These are phyloP conservation scores for Mycena pura DNA, from an alignment of 768 basidiomycete genomes.

Conservation along the genomic window DNA sequence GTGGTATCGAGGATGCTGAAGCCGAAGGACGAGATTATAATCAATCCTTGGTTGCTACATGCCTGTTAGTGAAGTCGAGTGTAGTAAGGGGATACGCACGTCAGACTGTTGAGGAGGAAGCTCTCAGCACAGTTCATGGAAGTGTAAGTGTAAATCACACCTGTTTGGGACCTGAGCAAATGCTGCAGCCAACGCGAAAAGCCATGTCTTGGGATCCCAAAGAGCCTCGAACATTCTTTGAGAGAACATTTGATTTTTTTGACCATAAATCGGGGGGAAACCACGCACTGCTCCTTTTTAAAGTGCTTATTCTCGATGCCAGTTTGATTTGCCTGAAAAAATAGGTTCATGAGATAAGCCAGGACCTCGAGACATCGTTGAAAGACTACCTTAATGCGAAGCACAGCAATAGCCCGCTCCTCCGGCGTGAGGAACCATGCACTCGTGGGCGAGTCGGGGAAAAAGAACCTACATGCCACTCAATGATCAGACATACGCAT, in stretches of 20 bases:
- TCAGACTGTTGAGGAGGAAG: neutral
- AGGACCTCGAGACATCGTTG: neutral
- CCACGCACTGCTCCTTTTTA: conserved; percentile 77
- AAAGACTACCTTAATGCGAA: conserved; percentile 57
- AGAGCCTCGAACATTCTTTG: conserved; percentile 61
- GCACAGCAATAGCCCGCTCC: conserved; percentile 57
- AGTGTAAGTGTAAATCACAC: neutral
- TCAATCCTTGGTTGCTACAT: conserved; percentile 50
- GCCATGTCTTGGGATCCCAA: conserved; percentile 62
- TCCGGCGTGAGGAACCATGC: conserved; percentile 64
- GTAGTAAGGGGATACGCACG: neutral
- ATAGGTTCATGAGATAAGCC: neutral
- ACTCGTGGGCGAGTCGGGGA: conserved; percentile 66
- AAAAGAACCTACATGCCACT: conserved; percentile 55
- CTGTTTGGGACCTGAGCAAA: conserved; percentile 57
- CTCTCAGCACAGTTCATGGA: neutral
- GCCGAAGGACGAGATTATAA: conserved; percentile 61
- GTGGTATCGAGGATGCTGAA: conserved; percentile 60
- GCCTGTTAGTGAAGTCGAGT: conserved; percentile 26
- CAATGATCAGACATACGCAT: conserved; percentile 46
- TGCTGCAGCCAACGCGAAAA: conserved; percentile 60
- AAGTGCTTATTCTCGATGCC: conserved; percentile 85
- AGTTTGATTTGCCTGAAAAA: conserved; percentile 69
- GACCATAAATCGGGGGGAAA: neutral
- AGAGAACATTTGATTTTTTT: neutral